These are phyloP conservation scores for Podospora fimiseda DNA, from an alignment of 495 filamentous ascomycete species.

Conservation along the genomic window DNA sequence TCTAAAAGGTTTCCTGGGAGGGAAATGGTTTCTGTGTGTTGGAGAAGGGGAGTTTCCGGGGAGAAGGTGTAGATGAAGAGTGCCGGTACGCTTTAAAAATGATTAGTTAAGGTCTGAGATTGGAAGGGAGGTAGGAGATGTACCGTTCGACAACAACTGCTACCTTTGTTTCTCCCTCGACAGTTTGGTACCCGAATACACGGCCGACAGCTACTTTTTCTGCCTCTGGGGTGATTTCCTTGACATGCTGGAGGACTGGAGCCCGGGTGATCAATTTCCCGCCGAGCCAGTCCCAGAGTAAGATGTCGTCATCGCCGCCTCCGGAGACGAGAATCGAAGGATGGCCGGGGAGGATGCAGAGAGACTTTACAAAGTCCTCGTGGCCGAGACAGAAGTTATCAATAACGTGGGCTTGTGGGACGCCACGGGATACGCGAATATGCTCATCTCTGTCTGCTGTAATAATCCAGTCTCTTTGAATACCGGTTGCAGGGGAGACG, in stretches of 20 bases:
- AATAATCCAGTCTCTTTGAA: constrained; percentile 59
- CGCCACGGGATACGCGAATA: constrained; percentile 80
- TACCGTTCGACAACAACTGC: constrained; percentile 68
- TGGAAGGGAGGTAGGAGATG: constrained; percentile 13
- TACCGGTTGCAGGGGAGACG: neutral
- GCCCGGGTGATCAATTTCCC: constrained; percentile 48
- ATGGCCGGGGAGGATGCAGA: constrained; percentile 55
- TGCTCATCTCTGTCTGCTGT: constrained; percentile 95
- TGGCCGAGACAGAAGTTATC: constrained; percentile 87
- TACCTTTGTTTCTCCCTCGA: constrained; percentile 27
- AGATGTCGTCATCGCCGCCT: constrained; percentile 72
- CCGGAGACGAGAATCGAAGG: constrained; percentile 68
- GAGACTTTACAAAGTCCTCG: constrained; percentile 66
- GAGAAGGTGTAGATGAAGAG: constrained; percentile 52
- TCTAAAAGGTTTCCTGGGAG: constrained; percentile 59
- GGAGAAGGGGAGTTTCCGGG: constrained; percentile 33
- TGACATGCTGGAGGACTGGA: constrained; percentile 40
- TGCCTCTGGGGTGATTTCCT: constrained; percentile 20
- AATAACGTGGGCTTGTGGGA: constrained; percentile 80
- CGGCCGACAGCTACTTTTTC: constrained; percentile 48
- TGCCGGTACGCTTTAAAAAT: constrained; percentile 48
- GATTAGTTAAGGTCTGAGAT: no score
- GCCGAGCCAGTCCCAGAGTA: constrained; percentile 74
- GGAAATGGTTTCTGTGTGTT: constrained; percentile 39
- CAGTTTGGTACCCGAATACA: constrained; percentile 28